Percentiles rank a stretch among this genome's conserved stretches.
Evolutionary conservation across 495 filamentous ascomycete genomes (phyloP).

Genomic region (Rusavskia elegans): DNA sequence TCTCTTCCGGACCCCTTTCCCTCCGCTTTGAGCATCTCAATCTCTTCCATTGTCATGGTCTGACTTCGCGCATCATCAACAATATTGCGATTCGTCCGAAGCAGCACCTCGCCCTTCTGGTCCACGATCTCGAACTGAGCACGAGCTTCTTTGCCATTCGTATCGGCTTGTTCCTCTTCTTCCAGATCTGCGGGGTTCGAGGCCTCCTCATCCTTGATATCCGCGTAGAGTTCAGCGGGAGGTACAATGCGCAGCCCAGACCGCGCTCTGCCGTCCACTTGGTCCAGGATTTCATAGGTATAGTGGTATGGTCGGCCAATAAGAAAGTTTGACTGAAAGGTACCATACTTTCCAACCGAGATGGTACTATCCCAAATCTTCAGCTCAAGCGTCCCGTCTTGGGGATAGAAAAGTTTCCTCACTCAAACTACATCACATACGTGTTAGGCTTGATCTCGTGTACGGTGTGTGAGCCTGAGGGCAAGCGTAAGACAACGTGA

Average conservation of each 20-base stretch:
- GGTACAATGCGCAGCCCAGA: constrained; percentile 63
- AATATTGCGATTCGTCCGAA: constrained; percentile 63
- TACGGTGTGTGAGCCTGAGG: constrained; percentile 48
- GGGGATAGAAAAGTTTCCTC: constrained; percentile 14
- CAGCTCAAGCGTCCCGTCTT: constrained; percentile 1
- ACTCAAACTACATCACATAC: constrained; percentile 36
- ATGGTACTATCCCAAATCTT: constrained; percentile 42
- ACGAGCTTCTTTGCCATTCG: constrained; percentile 13
- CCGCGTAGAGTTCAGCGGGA: constrained; percentile 65
- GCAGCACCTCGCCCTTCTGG: constrained; percentile 42
- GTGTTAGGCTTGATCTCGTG: constrained; percentile 56
- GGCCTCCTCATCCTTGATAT: constrained; percentile 44
- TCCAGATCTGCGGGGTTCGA: constrained; percentile 30
- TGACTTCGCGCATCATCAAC: constrained; percentile 72
- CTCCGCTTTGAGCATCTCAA: constrained; percentile 76
- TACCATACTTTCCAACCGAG: constrained; percentile 77
- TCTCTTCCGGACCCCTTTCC: constrained; percentile 68
- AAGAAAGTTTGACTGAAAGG: constrained; percentile 70
- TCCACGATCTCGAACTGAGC: constrained; percentile 33
- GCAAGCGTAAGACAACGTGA: constrained; percentile 48
- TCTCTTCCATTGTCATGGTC: constrained; percentile 68
- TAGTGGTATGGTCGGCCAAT: constrained; percentile 78
- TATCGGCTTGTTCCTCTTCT: constrained; percentile 21
- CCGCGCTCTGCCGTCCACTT: constrained; percentile 39
- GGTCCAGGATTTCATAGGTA: constrained; percentile 76